Base-by-base conservation (phyloP, 768 basidiomycete species). In the Leucocoprinus sp. region DNA sequence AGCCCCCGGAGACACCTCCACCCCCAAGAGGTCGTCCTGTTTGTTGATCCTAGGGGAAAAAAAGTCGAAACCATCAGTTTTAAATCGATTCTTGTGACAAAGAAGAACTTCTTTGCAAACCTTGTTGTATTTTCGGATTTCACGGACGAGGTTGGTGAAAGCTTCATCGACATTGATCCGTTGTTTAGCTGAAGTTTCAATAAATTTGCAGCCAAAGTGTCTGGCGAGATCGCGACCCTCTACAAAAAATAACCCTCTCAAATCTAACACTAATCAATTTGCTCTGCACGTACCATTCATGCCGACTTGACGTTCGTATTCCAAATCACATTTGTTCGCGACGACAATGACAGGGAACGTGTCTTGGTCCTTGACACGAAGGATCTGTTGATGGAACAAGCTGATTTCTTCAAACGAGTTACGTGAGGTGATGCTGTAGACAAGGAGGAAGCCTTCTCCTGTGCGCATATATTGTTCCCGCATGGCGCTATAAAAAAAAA, bases 391-490 rank as follows among this genome's bases (percentile, higher is more conserved):
- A 59, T 93, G 87, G 78, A 98, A 96, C 5, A 82, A 87, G 63
- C 79, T 85, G 58, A 97, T 93, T 75, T 97, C 91, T 65, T 97
- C 92, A 59, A 97, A 98, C 37, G 93, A 95, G 63, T 90, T 86
- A 54, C 93, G 83, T 23, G 92, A 93, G n/a, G 95, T 96, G 67
- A 96, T 97, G 42, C 91, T 92, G 66, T 98, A 98, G 48, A 97
- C 93, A 52, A 98, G 81, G 34, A 98, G 77, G 74, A 98, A 98
- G 8, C 93, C 95, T 65, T 98, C 93, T 50, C 95, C 95, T 21
- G 93, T 92, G 42, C 93, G 82, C 93, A 97, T 98, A 70, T 98
- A 98, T 59, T 97, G 95, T 60, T 98, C 95, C 37, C 95, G 84
- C 95, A 98, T 97, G 18, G 95, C 95, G 48, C 91, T 93, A 49